Base-by-base conservation (phyloP, 2,329 filamentous ascomycete species). In the Aspergillus sp. region DNA sequence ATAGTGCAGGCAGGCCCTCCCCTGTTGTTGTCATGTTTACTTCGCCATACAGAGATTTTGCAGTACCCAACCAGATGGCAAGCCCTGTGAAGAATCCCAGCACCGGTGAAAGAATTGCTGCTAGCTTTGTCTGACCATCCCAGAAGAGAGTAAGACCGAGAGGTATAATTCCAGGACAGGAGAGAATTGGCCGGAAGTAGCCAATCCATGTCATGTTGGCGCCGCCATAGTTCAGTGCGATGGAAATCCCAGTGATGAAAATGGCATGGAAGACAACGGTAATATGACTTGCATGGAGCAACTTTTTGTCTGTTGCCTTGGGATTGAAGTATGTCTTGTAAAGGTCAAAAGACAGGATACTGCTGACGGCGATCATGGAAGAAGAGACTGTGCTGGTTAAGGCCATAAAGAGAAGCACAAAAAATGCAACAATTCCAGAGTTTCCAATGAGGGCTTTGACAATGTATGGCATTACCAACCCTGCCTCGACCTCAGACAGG, bases 341-440 rank as follows among this genome's bases (percentile, higher is more conserved):
- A n/a, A 82, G 63, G 59, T 83, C 80, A 50, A 80, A 77, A 5
- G 78, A 79, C 7, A 82, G 67, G 44, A 83, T 82, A 56, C 76
- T 79, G 68, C 76, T 79, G 20, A 82, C 80, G 1, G 80, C 80
- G 48, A 83, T 82, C 72, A 81, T 78, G 4, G 75, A 78, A 0
- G 80, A 80, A 0, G 79, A 81, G 0, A 81, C 73, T 0, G 79
- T 82, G 51, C 76, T 79, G 0, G 80, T 83, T 24, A 82, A 63
- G 4, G 80, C 79, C 80, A 82, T 82, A 67, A 82, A 82, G 1
- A 82, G 67, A 7, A 82, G 68, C 0, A 83, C 72, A 15, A 83
- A 75, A 48, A 79, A 75, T 2, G 72, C 79, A 3, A 73, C 70
- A 9, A 77, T 77, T 0, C 76, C 79, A 9, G 71, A 70, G 42